A percentile compares a stretch with the other conserved stretches of the same genome.
Conservation (phyloP, 148 eudicot species). For the Chenopodium berlandieri region DNA sequence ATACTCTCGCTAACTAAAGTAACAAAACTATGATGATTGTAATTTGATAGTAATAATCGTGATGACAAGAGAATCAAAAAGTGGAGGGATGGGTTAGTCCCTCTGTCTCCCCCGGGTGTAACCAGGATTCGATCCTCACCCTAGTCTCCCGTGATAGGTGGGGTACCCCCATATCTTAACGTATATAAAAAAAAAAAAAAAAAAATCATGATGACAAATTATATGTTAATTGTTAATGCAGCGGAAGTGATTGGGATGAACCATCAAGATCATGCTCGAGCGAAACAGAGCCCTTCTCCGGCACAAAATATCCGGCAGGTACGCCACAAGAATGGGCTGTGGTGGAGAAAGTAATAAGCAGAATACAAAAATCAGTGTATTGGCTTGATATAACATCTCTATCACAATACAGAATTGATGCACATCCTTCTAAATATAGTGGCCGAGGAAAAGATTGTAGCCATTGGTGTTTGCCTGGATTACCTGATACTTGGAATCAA, state of each 20-base stretch:
- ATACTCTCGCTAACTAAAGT: neutral
- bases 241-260: conserved; percentile 74
- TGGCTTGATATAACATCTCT: conserved; percentile 67
- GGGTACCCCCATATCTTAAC: no score
- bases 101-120: no score
- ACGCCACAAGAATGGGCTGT: conserved; percentile 42
- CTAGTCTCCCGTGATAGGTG: no score
- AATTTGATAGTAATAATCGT: neutral
- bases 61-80: neutral
- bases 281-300: conserved; percentile 49
- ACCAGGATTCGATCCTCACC: no score
- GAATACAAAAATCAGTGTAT: conserved; percentile 60
- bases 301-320: conserved; percentile 57
- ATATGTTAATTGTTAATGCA: conserved; percentile 23
- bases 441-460: conserved; percentile 63
- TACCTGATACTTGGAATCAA: conserved; percentile 89
- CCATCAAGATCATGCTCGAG: conserved; percentile 55
- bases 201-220: neutral
- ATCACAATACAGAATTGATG: conserved; percentile 75
- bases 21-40: neutral
- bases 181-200: no score
- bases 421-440: conserved; percentile 62
- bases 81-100: no score
- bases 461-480: conserved; percentile 93
- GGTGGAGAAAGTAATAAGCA: conserved; percentile 57